Base-by-base conservation (phyloP, 2,329 filamentous ascomycete species). In the Lachnellula hyalina region DNA sequence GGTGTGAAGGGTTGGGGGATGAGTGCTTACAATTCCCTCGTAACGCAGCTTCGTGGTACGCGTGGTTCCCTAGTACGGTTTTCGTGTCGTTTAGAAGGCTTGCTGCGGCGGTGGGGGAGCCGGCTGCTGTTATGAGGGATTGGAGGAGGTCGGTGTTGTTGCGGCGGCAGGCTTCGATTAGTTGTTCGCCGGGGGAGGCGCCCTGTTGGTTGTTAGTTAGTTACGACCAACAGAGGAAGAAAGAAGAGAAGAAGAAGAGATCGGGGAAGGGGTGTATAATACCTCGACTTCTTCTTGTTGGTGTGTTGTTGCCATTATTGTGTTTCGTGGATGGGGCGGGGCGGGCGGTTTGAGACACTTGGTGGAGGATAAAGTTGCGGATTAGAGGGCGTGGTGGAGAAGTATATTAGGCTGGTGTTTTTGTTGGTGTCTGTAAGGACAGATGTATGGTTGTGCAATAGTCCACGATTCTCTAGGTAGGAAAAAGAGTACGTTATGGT, bases 91-190 rank as follows among this genome's bases (percentile, higher is more conserved):
- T 99, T 70, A 99, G 84, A 62, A 96, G 84, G 49, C 81, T 72
- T 35, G 91, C 85, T 57, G 90, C 83, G 66, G 88, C 79, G 56
- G 83, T 79, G 52, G 78, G 73, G 7, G 75, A 69, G 52, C 74
- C 71, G 60, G 71, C 70, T 15, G 86, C 83, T 55, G 75, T 73
- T 63, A 96, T 79, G 54, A 92, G 81, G 66, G 94, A 86, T 65
- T 82, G 75, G 54, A 97, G 83, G 57, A 97, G 84, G 52, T 93
- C 86, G 63, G 85, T 85, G 74, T 97, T 96, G 80, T 97, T 93
- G 68, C 91, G 84, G 58, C 93, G 90, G 75, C 89, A 96, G 66
- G 94, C 90, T 77, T 96, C 93, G 73, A 97, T 84, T 65, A 97
- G 82, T 67, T 89, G 82, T 76, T 97, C 93, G 71, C 86, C 81